Evolutionary conservation across 805 yeast species (phyloP), one percentile per base, ranked within the genome.

Genomic region (Jamesozyma lodderae): DNA sequence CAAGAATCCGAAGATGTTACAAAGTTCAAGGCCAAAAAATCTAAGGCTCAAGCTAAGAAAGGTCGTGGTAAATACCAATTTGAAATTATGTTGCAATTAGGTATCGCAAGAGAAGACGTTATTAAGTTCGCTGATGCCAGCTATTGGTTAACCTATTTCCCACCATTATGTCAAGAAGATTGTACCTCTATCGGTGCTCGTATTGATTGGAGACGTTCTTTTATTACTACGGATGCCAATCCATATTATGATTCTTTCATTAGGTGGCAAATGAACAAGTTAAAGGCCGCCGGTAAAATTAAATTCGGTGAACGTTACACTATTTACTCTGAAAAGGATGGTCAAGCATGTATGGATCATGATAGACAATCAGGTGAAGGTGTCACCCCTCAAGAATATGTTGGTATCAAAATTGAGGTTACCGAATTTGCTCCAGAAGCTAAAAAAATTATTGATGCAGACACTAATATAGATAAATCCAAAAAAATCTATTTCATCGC

Each of bases 261-360:
- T 41, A 78, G 90, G 70, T 92, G 98, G 98, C 95, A 87, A 66
- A 84, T 92, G 77, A 85, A 80, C 66, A 71, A 80, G 59, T 77
- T 92, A 62, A 84, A 78, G 68, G 87, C 76, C 33, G 66, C 72
- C 42, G 95, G 90, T 47, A 90, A 86, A 67, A 87, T 92, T 68
- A 92, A 90, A 70, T 92, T 92, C 52, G 98, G 98, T 64, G 94
- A 90, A 70, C 81, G 98, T 68, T 85, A 87, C 71, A 92, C 98
- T 49, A 85, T 92, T 55, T 92, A 85, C 68, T 88, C 97, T 30
- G 95, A 87, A 60, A 90, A 84, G 67, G 98, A 92, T 66, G 96
- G 96, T 48, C 98, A 92, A 71, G 94, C 98, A 28, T 92, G 98
- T 72, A 88, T 92, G 90, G 98, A 92, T 65, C 98, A 92, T 64